phyloP scores from a whole-genome alignment of 345 rosid genomes.

The Orychophragmus violaceus region DNA sequence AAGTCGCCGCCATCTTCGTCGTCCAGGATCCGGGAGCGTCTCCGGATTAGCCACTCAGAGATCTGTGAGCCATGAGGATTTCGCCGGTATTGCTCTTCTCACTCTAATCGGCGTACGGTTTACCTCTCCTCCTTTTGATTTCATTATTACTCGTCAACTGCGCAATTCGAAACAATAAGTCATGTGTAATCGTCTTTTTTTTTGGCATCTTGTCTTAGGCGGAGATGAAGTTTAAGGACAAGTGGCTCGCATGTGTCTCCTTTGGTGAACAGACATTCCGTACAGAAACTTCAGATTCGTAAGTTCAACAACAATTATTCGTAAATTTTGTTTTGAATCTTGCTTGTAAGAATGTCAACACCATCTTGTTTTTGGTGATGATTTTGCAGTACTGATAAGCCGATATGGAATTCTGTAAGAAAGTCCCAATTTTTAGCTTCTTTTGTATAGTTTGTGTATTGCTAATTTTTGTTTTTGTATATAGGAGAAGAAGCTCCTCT shows the following conservation, averaged over 20 bases:
- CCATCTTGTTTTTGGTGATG: constrained; percentile 18
- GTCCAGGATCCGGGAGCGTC: constrained; percentile 25
- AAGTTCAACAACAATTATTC: constrained; percentile 11
- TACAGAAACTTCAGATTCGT: constrained; percentile 61
- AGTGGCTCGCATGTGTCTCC: constrained; percentile 88
- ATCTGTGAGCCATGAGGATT: constrained; percentile 50
- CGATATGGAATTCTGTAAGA: constrained; percentile 82
- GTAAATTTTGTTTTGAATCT: background rate
- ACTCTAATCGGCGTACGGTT: constrained; percentile 49
- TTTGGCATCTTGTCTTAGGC: constrained; percentile 42
- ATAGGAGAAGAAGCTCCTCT: constrained; percentile 82
- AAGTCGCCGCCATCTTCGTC: constrained; percentile 29
- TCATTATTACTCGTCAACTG: background rate
- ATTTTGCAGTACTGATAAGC: constrained; percentile 74
- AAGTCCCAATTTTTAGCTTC: background rate
- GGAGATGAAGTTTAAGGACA: constrained; percentile 83
- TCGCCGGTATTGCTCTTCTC: constrained; percentile 88
- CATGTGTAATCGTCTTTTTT: background rate
- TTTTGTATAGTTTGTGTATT: background rate
- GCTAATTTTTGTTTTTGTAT: background rate
- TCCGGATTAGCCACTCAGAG: constrained; percentile 28
- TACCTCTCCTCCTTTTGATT: background rate
- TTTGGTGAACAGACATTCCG: constrained; percentile 92
- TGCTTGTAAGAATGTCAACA: background rate
- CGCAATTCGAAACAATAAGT: background rate